A percentile compares a stretch with the other conserved stretches of the same genome.
Conservation (phyloP, 768 basidiomycete genomes). For the Leccinum rimulosum region DNA sequence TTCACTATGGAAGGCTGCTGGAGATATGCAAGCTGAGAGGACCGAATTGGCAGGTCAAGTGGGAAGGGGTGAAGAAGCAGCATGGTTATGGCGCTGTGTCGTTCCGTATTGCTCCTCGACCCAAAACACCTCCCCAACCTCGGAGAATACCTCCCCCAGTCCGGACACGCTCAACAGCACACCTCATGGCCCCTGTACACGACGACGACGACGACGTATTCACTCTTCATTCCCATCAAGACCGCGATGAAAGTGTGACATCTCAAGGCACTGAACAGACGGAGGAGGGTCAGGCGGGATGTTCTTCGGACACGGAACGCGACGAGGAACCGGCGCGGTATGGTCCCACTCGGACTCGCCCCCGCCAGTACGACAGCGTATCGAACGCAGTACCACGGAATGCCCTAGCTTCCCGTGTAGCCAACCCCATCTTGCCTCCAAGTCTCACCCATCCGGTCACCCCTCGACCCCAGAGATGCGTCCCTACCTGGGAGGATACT, state of each 20-base stretch:
- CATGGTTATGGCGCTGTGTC: constrained; percentile 38
- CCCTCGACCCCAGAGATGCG: constrained; percentile 26
- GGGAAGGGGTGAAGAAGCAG: constrained; percentile 66
- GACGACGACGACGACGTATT: constrained; percentile 41
- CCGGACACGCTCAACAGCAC: constrained; percentile 24
- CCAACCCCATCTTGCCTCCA: constrained; percentile 27
- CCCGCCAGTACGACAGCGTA: constrained; percentile 8
- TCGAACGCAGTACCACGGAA: constrained; percentile 12
- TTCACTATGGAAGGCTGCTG: constrained; percentile 78
- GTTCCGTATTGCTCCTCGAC: constrained; percentile 14
- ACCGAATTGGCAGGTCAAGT: constrained; percentile 78
- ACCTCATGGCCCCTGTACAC: constrained; percentile 27
- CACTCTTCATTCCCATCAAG: constrained; percentile 44
- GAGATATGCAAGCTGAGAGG: constrained; percentile 83
- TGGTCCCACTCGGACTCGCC: constrained; percentile 3
- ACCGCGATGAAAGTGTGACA: constrained; percentile 29
- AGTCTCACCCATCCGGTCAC: constrained; percentile 29
- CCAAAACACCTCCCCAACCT: constrained; percentile 17
- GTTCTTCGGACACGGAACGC: constrained; percentile 21
- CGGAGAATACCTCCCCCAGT: constrained; percentile 16
- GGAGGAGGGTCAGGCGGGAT: constrained; percentile 11
- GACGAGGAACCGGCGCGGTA: constrained; percentile 17
- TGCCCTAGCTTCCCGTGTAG: constrained; percentile 11
- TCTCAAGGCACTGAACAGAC: constrained; percentile 19
- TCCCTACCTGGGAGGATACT: constrained; percentile 35